Percentiles rank a stretch among this genome's conserved stretches.
Evolutionary conservation across 805 yeast species (phyloP).

Genomic region (Lachancea sp.): DNA sequence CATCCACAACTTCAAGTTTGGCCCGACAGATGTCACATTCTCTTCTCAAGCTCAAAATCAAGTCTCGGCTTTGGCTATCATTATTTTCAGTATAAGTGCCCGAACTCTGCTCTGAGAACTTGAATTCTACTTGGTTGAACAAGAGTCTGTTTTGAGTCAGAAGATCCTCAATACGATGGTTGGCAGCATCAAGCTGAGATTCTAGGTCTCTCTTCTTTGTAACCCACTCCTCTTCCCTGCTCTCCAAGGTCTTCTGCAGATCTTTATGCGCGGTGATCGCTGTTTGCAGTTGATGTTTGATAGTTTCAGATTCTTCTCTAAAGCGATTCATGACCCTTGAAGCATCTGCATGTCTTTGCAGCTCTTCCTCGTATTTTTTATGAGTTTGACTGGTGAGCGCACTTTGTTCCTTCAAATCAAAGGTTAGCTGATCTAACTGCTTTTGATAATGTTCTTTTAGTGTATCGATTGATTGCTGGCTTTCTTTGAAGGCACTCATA

Average conservation of each 20-base stretch:
- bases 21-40: conserved; percentile 68
- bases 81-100: conserved; percentile 7
- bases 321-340: conserved; percentile 37
- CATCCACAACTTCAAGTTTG: conserved; percentile 44
- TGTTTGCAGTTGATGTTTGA: conserved; percentile 18
- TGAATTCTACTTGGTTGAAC: conserved; percentile 57
- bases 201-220: conserved; percentile 38
- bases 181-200: conserved; percentile 42
- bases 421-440: conserved; percentile 28
- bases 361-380: conserved; percentile 48
- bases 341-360: conserved; percentile 49
- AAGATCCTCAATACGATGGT: conserved; percentile 47
- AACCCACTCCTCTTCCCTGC: conserved; percentile 41
- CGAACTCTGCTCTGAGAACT: conserved; percentile 17
- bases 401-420: conserved; percentile 40
- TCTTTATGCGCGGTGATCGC: conserved; percentile 21
- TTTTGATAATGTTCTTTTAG: conserved; percentile 25
- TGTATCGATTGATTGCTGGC: conserved; percentile 19
- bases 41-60: conserved; percentile 57
- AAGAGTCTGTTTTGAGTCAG: conserved; percentile 62
- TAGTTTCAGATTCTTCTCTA: conserved; percentile 32
- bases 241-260: conserved; percentile 33
- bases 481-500: conserved; percentile 26
- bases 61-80: conserved; percentile 39
- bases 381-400: conserved; percentile 45